A percentile compares a stretch with the other conserved stretches of the same genome.
Evolutionary conservation across 352 stramenopile species (phyloP).

Genomic region (Pythium aphanidermatum): DNA sequence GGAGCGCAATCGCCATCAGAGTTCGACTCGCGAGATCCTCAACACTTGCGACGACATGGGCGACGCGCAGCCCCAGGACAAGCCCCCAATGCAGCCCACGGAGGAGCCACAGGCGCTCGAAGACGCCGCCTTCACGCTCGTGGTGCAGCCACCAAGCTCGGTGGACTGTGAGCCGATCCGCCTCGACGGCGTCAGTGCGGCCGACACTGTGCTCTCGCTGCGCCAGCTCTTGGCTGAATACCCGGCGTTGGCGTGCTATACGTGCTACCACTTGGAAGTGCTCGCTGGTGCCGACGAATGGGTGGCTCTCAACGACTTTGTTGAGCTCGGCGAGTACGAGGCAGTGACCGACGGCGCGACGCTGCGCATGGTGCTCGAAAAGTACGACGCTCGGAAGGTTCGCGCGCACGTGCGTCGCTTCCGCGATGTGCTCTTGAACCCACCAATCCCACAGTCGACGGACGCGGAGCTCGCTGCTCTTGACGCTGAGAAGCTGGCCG

Average conservation of each 20-base stretch:
- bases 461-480: slow-evolving; percentile 10
- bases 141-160: slow-evolving; percentile 40
- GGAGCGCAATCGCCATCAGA: slow-evolving; percentile 5
- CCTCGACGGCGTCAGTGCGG: slow-evolving; percentile 62
- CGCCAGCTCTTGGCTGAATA: slow-evolving; percentile 82
- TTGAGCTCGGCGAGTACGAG: slow-evolving; percentile 82
- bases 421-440: slow-evolving; percentile 76
- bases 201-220: slow-evolving; percentile 76
- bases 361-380: slow-evolving; percentile 81
- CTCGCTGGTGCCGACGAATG: slow-evolving; percentile 21
- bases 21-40: background rate
- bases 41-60: too few species aligned
- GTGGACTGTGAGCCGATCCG: slow-evolving; percentile 29
- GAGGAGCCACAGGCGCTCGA: slow-evolving; percentile 21
- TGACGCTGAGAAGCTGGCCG: slow-evolving; percentile 19
- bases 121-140: slow-evolving; percentile 45
- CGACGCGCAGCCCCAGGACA: slow-evolving; percentile 11
- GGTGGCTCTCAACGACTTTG: slow-evolving; percentile 75
- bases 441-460: slow-evolving; percentile 60
- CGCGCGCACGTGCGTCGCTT: slow-evolving; percentile 78
- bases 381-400: slow-evolving; percentile 83
- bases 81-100: background rate
- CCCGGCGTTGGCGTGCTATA: slow-evolving; percentile 76
- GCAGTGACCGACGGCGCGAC: slow-evolving; percentile 50
- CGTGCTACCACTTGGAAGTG: slow-evolving; percentile 80